Evolutionary conservation across 768 basidiomycete genomes (phyloP).

Genomic region (Pleurotus platypus): DNA sequence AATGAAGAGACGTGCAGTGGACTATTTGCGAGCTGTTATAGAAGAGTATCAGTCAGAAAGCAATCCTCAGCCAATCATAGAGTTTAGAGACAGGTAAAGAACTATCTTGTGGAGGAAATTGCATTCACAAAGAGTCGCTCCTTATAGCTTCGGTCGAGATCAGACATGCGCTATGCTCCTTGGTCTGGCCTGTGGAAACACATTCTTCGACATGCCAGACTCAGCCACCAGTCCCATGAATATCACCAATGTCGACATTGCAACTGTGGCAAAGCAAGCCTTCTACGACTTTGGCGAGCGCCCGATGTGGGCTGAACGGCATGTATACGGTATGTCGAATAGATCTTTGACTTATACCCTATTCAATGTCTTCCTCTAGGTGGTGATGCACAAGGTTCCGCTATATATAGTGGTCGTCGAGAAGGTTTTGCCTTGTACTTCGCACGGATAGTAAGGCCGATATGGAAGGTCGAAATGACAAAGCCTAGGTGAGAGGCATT

Average conservation of each 20-base stretch:
- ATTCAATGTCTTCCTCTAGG: conserved; percentile 28
- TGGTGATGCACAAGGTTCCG: conserved; percentile 61
- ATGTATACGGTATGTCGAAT: conserved; percentile 59
- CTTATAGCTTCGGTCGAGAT: conserved; percentile 79
- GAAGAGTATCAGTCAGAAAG: conserved; percentile 79
- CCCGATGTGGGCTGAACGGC: conserved; percentile 77
- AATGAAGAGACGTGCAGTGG: conserved; percentile 77
- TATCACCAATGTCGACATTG: conserved; percentile 58
- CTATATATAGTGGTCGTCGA: conserved; percentile 81
- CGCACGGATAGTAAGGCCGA: conserved; percentile 75
- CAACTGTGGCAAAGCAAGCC: conserved; percentile 73
- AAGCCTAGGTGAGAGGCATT: conserved; percentile 44
- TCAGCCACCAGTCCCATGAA: conserved; percentile 33
- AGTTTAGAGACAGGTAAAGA: conserved; percentile 73
- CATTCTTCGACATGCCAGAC: conserved; percentile 63
- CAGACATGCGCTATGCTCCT: conserved; percentile 92
- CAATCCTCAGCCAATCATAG: conserved; percentile 73
- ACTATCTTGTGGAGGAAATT: neutral
- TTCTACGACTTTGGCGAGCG: conserved; percentile 86
- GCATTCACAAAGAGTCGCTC: conserved; percentile 8
- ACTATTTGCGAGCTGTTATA: conserved; percentile 77
- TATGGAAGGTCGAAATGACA: conserved; percentile 85
- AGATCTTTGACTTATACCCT: conserved; percentile 1
- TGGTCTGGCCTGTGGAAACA: conserved; percentile 81
- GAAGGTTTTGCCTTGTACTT: conserved; percentile 89